phyloP scores from a whole-genome alignment of 768 basidiomycete species.

The Amanita fuliginea region DNA sequence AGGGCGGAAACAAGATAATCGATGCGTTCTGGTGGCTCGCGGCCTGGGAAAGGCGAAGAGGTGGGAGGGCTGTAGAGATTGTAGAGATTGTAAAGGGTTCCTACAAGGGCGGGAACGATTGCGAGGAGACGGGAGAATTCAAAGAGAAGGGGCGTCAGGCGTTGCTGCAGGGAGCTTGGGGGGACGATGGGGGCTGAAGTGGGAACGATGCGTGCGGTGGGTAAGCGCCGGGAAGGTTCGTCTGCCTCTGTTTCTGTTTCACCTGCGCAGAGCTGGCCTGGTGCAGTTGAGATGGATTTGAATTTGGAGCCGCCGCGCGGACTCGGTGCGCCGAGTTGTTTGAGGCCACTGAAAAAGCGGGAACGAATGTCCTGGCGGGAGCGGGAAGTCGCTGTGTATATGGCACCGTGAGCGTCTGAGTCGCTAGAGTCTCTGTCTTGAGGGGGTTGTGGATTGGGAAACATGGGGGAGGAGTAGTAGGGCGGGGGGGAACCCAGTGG shows the following conservation, averaged over 20 bases:
- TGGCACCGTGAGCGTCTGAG: background rate
- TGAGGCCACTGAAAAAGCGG: background rate
- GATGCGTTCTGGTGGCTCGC: constrained; percentile 33
- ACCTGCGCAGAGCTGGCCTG: constrained; percentile 24
- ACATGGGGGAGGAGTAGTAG: background rate
- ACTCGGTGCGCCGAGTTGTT: background rate
- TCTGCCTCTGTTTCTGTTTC: constrained; percentile 72
- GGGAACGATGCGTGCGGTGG: constrained; percentile 46
- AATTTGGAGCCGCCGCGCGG: background rate
- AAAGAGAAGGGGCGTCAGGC: constrained; percentile 51
- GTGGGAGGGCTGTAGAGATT: constrained; percentile 33
- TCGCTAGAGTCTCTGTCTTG: no score
- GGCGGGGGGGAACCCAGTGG: background rate
- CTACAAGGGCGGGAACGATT: constrained; percentile 62
- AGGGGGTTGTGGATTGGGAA: background rate
- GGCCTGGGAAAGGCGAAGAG: constrained; percentile 25
- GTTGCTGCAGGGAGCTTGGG: constrained; percentile 36
- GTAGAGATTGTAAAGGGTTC: constrained; percentile 52
- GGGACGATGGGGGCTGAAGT: constrained; percentile 41
- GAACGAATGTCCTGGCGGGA: background rate
- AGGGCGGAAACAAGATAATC: constrained; percentile 61
- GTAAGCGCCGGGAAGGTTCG: constrained; percentile 34
- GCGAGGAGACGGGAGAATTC: constrained; percentile 56
- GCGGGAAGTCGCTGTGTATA: background rate
- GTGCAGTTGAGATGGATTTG: background rate